phyloP scores from a whole-genome alignment of 768 basidiomycete species.

The Tylopilus sp. region DNA sequence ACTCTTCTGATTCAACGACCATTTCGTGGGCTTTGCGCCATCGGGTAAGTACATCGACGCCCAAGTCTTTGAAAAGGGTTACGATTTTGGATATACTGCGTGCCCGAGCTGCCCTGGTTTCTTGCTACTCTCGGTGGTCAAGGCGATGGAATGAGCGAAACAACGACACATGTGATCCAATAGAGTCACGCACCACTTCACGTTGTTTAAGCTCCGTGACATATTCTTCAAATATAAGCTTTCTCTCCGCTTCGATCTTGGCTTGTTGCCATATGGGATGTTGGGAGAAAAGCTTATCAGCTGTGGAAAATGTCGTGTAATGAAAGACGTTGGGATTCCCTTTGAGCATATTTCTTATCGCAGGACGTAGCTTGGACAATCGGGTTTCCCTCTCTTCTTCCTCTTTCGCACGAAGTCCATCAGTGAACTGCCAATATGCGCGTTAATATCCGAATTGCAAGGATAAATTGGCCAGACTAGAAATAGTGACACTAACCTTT shows the following conservation, averaged over 20 bases:
- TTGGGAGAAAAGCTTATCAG: conserved; percentile 79
- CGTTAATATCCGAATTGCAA: conserved; percentile 7
- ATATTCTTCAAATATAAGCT: conserved; percentile 89
- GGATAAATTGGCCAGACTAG: background rate
- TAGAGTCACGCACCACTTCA: conserved; percentile 69
- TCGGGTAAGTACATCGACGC: conserved; percentile 89
- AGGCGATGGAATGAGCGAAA: conserved; percentile 5
- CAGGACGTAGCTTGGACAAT: conserved; percentile 82
- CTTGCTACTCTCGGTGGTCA: conserved; percentile 50
- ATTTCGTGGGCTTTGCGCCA: conserved; percentile 84
- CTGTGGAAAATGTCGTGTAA: conserved; percentile 88
- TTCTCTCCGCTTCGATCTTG: conserved; percentile 80
- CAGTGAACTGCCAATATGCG: conserved; percentile 53
- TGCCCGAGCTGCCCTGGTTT: conserved; percentile 69
- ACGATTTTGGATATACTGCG: conserved; percentile 84
- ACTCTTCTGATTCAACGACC: conserved; percentile 74
- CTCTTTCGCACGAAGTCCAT: conserved; percentile 73
- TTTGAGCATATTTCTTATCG: conserved; percentile 79
- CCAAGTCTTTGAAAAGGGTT: conserved; percentile 77
- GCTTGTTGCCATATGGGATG: conserved; percentile 92
- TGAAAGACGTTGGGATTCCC: conserved; percentile 87
- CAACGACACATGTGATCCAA: background rate
- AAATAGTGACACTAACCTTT: conserved; percentile 55
- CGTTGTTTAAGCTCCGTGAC: conserved; percentile 79
- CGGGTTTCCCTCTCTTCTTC: conserved; percentile 83